Conservation (phyloP, 192 early-diverging fungal genomes). For the Coemansia sp. region DNA sequence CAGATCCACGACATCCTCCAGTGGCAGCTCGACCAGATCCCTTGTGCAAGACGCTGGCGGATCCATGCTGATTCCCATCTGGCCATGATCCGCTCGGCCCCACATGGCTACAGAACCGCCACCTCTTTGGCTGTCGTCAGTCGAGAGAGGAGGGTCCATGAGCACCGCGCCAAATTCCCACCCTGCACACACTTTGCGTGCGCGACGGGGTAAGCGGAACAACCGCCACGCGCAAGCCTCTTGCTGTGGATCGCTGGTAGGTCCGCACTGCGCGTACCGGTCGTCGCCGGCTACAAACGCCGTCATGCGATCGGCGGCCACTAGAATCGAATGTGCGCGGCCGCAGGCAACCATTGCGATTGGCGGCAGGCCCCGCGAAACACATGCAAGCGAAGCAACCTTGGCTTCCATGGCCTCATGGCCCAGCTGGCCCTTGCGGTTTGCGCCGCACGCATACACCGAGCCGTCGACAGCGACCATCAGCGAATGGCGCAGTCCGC, state of each 20-base stretch:
- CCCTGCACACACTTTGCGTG: constrained; percentile 38
- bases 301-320: constrained; percentile 46
- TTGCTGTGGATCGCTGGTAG: constrained; percentile 1
- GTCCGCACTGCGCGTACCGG: constrained; percentile 68
- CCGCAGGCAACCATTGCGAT: constrained; percentile 66
- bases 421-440: constrained; percentile 68
- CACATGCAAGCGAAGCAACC: neutral
- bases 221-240: constrained; percentile 10
- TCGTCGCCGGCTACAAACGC: constrained; percentile 64
- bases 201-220: constrained; percentile 13
- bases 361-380: constrained; percentile 20
- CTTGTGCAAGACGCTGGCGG: neutral
- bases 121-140: constrained; percentile 4
- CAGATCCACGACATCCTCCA: constrained; percentile 19
- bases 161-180: constrained; percentile 57
- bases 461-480: constrained; percentile 48
- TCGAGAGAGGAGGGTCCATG: constrained; percentile 62
- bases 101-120: constrained; percentile 56
- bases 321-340: constrained; percentile 62
- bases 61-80: constrained; percentile 47
- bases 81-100: constrained; percentile 79
- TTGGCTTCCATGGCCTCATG: neutral
- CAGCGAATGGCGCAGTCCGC: constrained; percentile 69
- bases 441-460: constrained; percentile 67
- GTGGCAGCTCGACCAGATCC: constrained; percentile 13